phyloP scores from a whole-genome alignment of 441 rosid species.

The Eutrema salsugineum region DNA sequence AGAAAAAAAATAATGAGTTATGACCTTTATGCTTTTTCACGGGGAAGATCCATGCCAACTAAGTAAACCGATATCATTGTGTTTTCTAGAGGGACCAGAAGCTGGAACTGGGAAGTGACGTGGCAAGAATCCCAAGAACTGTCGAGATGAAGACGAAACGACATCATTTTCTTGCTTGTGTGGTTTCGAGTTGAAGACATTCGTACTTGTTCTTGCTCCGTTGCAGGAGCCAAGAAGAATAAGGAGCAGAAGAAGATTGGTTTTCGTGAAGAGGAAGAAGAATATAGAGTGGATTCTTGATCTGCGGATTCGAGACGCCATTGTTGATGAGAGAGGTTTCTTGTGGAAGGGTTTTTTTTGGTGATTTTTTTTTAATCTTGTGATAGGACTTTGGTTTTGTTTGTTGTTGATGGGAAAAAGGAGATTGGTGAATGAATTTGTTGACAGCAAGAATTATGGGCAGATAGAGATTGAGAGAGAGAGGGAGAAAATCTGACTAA shows the following conservation, averaged over 20 bases:
- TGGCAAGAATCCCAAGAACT: conserved; percentile 70
- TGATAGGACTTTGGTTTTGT: not conserved
- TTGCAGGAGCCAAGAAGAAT: conserved; percentile 35
- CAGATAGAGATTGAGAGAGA: conserved; percentile 14
- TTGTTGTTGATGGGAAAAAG: conserved; percentile 17
- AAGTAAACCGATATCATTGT: conserved; percentile 74
- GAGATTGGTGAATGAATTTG: conserved; percentile 23
- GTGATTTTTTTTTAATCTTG: not conserved
- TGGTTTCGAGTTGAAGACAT: conserved; percentile 44
- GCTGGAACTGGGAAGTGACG: conserved; percentile 73
- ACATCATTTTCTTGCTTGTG: conserved; percentile 8
- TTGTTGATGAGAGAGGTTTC: conserved; percentile 20
- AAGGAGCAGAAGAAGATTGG: conserved; percentile 22
- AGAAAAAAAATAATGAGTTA: not conserved
- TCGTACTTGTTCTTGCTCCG: conserved; percentile 50
- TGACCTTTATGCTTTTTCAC: conserved; percentile 14
- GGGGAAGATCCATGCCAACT: conserved; percentile 24
- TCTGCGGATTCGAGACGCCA: conserved; percentile 22
- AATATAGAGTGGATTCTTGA: conserved; percentile 19
- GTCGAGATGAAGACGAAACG: conserved; percentile 33
- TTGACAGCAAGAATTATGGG: conserved; percentile 36
- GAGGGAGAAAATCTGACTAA: not conserved
- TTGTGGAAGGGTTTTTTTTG: not conserved
- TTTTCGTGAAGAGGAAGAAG: conserved; percentile 16
- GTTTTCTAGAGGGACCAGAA: conserved; percentile 93